Percentiles rank a stretch among this genome's conserved stretches.
Conservation (phyloP, 2,329 filamentous ascomycete genomes). For the Xylaria sp. region DNA sequence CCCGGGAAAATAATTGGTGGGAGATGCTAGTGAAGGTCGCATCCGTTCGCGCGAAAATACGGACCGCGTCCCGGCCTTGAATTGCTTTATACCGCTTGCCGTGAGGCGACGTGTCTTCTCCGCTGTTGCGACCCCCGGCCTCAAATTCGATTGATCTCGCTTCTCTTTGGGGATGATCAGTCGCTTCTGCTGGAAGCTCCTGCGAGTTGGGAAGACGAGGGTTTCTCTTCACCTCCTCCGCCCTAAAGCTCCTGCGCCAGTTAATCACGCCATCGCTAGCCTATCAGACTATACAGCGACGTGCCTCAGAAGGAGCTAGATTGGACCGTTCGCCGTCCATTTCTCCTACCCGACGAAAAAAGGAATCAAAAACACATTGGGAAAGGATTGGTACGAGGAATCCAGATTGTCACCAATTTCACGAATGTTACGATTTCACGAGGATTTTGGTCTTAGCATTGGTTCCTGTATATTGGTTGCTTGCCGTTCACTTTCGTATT, state of each 20-base stretch:
- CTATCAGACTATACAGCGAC: not conserved
- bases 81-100: slow-evolving; percentile 15
- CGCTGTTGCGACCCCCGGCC: slow-evolving; percentile 26
- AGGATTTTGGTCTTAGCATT: slow-evolving; percentile 4
- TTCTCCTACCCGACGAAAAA: not conserved
- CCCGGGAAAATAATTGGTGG: not conserved
- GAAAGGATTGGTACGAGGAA: not conserved
- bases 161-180: slow-evolving; percentile 27
- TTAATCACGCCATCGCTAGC: not conserved
- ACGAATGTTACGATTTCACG: slow-evolving; percentile 19
- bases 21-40: slow-evolving; percentile 4
- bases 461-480: not conserved
- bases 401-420: slow-evolving; percentile 22
- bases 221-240: slow-evolving; percentile 1
- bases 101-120: slow-evolving; percentile 26
- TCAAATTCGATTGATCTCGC: slow-evolving; percentile 26
- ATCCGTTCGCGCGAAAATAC: slow-evolving; percentile 5
- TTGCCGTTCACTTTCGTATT: not conserved
- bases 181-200: slow-evolving; percentile 29
- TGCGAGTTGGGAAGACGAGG: slow-evolving; percentile 23
- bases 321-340: not conserved
- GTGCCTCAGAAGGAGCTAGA: slow-evolving; percentile 1
- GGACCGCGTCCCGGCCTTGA: slow-evolving; percentile 16
- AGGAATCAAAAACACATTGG: slow-evolving; percentile 11
- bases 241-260: not conserved